Base-by-base conservation (phyloP, 768 basidiomycete species). In the Sporobolomyces phaffii region DNA sequence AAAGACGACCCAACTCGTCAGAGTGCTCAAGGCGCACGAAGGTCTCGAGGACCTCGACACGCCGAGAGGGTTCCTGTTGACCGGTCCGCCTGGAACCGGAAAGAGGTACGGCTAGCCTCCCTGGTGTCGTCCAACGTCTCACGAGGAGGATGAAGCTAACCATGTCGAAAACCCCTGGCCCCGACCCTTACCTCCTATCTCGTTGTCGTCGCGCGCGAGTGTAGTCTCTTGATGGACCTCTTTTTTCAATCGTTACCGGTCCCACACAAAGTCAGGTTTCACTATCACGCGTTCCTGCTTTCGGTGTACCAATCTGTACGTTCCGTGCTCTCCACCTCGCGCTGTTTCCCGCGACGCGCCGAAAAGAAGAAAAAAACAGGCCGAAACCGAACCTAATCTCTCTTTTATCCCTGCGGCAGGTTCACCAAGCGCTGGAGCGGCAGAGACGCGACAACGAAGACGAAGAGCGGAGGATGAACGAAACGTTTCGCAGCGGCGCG, bases 281-380 rank as follows among this genome's bases (percentile, higher is more conserved):
- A 85, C 75, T 85, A 85, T 74, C 83, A 80, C 74, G 79, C 83
- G 60, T 81, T 85, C 66, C 81, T 84, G 0, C 78, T 86, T 5
- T 82, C 81, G 40, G 78, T 86, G 9, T 85, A 84, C 73, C 64
- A 68, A 45, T 66, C 49, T 3, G 68, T 69, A 4, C 44, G 57
- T 52, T 17, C 0, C 5, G 5, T 18, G 28, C 29, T 26, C 22
- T 73, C 56, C 10, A 71, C 70, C 29, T 65, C 64, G 28, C 76
- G 73, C 18, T 74, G 73, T 75, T 73, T n/a, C n/a, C n/a, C n/a
- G n/a, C n/a, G n/a, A n/a, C n/a, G n/a, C n/a, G n/a, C n/a, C n/a
- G n/a, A n/a, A n/a, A n/a, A n/a, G n/a, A n/a, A n/a, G n/a, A n/a
- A n/a, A n/a, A n/a, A n/a, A n/a, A n/a, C n/a, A n/a, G n/a, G n/a